Evolutionary conservation across 2,329 filamentous ascomycete genomes (phyloP).

Genomic region (Epichloe coenophiala): DNA sequence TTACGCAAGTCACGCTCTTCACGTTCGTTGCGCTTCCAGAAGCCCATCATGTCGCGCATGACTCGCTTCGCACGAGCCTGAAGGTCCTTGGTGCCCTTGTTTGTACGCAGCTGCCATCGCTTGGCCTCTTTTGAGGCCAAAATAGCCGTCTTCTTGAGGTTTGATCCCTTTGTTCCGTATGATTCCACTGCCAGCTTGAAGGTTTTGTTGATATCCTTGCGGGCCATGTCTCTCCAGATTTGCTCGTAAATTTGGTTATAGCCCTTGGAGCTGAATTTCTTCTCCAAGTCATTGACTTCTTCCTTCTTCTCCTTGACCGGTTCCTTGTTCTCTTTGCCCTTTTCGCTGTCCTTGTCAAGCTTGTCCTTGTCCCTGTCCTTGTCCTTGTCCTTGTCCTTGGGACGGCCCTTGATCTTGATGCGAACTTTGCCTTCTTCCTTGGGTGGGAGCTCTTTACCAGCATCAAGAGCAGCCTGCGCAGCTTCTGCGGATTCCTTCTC

Average conservation of each 20-base stretch:
- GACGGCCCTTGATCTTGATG: constrained; percentile 46
- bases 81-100: constrained; percentile 96
- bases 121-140: constrained; percentile 94
- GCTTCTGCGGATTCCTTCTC: constrained; percentile 74
- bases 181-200: constrained; percentile 80
- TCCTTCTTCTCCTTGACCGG: constrained; percentile 40
- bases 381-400: too few relatives aligned
- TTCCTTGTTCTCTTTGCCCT: constrained; percentile 25
- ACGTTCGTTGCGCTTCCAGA: constrained; percentile 98
- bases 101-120: constrained; percentile 92
- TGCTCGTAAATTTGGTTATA: constrained; percentile 97
- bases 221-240: constrained; percentile 88
- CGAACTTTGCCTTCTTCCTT: constrained; percentile 48
- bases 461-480: constrained; percentile 71
- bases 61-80: constrained; percentile 93
- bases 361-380: constrained; percentile 21
- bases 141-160: constrained; percentile 93
- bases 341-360: constrained; percentile 31
- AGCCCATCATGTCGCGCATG: constrained; percentile 99
- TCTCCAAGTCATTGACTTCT: constrained; percentile 40
- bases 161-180: constrained; percentile 77
- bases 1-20: constrained; percentile 92
- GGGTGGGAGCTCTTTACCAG: constrained; percentile 54
- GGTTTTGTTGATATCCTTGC: constrained; percentile 88
- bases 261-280: constrained; percentile 71